These are phyloP conservation scores for Boletus vermiculosoides DNA, from an alignment of 768 basidiomycete genomes.

Conservation along the genomic window DNA sequence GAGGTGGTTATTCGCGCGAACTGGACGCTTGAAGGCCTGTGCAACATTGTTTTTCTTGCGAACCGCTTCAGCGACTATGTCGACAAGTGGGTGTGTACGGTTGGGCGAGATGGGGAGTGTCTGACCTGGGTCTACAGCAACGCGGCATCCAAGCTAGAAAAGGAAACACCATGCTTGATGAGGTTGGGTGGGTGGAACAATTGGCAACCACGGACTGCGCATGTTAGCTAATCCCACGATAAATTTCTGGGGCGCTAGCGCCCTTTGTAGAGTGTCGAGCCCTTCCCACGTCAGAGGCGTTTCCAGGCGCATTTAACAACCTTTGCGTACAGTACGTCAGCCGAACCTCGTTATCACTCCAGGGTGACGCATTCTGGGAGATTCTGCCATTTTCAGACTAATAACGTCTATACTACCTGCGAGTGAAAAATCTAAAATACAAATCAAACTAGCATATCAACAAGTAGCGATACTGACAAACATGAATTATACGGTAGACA, in stretches of 20 bases:
- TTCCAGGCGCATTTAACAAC: conserved; percentile 68
- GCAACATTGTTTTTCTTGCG: conserved; percentile 55
- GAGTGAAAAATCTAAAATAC: conserved; percentile 22
- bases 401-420: background rate
- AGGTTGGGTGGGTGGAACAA: conserved; percentile 46
- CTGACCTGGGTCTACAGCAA: conserved; percentile 41
- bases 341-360: conserved; percentile 19
- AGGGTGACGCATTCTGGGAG: conserved; percentile 28
- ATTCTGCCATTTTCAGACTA: background rate
- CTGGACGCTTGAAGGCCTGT: conserved; percentile 49
- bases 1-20: conserved; percentile 63
- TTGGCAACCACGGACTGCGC: background rate
- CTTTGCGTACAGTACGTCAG: conserved; percentile 55
- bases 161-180: conserved; percentile 51
- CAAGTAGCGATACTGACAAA: conserved; percentile 21
- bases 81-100: conserved; percentile 49
- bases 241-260: conserved; percentile 36
- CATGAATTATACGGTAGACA: conserved; percentile 32
- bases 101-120: background rate
- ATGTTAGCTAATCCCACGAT: conserved; percentile 11
- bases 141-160: conserved; percentile 48
- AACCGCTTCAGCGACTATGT: conserved; percentile 67
- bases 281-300: conserved; percentile 48
- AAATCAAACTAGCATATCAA: conserved; percentile 32
- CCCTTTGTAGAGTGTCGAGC: conserved; percentile 46